These are phyloP conservation scores for Trichoderma pleuroti DNA, from an alignment of 2,329 filamentous ascomycete species.

Conservation along the genomic window DNA sequence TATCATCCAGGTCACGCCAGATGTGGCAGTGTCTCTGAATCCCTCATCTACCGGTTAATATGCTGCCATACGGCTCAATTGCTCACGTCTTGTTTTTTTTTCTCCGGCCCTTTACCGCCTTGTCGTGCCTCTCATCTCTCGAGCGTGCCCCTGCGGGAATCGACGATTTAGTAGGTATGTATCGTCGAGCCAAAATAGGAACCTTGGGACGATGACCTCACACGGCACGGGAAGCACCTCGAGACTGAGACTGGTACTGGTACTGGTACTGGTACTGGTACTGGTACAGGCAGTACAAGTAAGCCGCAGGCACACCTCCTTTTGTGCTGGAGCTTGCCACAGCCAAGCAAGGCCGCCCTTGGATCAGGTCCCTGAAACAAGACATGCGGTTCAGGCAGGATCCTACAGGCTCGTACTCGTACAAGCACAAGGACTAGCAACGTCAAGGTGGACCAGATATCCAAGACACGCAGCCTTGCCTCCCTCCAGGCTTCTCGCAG, in stretches of 20 bases:
- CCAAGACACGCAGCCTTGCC: not conserved
- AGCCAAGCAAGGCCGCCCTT: not conserved
- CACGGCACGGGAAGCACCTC: not conserved
- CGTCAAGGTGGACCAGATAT: not conserved
- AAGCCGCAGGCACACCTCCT: not conserved
- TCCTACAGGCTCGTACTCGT: not conserved
- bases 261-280: no score
- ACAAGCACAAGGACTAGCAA: not conserved
- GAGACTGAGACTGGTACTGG: not conserved
- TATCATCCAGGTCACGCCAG: conserved; percentile 17
- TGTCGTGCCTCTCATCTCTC: not conserved
- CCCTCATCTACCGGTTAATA: conserved; percentile 18
- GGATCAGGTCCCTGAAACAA: conserved; percentile 5
- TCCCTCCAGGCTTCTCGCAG: conserved; percentile 4
- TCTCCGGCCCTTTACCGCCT: not conserved
- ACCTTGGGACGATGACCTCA: conserved; percentile 11
- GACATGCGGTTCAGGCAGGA: not conserved
- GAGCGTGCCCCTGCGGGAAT: not conserved
- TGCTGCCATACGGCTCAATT: conserved; percentile 13
- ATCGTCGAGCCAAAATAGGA: conserved; percentile 8
- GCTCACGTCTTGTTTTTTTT: not conserved
- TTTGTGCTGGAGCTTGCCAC: not conserved
- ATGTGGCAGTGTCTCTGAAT: conserved; percentile 16
- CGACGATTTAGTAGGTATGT: not conserved
- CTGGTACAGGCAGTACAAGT: not conserved